Percentiles rank a stretch among this genome's conserved stretches.
Evolutionary conservation across 129 eudicot genomes (phyloP).

Genomic region (Flaveria sonorensis): DNA sequence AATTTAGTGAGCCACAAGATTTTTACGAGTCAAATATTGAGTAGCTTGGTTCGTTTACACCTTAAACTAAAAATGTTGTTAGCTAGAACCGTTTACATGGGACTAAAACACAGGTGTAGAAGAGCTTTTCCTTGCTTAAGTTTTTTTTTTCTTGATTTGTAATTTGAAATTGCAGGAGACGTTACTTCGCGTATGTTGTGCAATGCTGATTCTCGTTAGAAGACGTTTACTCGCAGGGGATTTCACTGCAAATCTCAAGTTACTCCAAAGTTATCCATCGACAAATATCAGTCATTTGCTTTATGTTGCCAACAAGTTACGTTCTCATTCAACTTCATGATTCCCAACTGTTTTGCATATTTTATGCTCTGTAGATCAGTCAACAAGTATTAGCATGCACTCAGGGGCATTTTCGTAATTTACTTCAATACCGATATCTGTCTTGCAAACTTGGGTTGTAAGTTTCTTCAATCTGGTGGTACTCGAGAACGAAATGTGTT

Average conservation of each 20-base stretch:
- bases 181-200: constrained; percentile 86
- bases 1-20: no score
- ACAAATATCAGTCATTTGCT: constrained; percentile 89
- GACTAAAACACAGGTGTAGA: background rate
- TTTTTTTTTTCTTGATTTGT: background rate
- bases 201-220: constrained; percentile 86
- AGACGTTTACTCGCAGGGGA: constrained; percentile 98
- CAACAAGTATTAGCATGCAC: constrained; percentile 8
- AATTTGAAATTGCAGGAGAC: constrained; percentile 71
- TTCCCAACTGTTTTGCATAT: constrained; percentile 16
- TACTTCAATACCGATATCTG: constrained; percentile 5
- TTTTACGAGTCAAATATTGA: no score
- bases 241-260: constrained; percentile 89
- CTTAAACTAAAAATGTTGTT: no score
- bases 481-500: constrained; percentile 19
- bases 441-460: constrained; percentile 11
- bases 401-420: constrained; percentile 21
- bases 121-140: background rate
- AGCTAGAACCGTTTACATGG: no score
- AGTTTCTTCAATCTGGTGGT: constrained; percentile 12
- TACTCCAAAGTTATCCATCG: constrained; percentile 89
- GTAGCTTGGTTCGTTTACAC: no score
- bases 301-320: constrained; percentile 88
- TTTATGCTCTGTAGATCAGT: constrained; percentile 40
- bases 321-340: constrained; percentile 44